Conservation (phyloP, 2,329 filamentous ascomycete genomes). For the Aspergillus quadrilineatus region DNA sequence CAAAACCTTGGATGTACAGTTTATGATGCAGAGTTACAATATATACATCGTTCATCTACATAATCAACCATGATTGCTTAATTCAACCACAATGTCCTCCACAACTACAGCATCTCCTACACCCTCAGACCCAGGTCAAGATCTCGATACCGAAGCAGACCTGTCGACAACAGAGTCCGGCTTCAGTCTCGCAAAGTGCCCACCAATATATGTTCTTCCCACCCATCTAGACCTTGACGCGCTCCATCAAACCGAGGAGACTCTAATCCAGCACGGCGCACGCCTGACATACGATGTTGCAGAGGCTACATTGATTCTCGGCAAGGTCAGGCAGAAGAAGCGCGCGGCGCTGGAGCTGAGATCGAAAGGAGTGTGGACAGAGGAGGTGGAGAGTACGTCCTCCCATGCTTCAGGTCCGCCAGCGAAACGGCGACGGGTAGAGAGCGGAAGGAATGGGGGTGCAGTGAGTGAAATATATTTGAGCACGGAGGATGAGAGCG, state of each 20-base stretch:
- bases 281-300: slow-evolving; percentile 68
- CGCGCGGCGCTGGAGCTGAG: slow-evolving; percentile 77
- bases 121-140: background rate
- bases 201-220: slow-evolving; percentile 70
- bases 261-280: slow-evolving; percentile 55
- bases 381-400: slow-evolving; percentile 29
- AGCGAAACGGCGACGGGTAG: slow-evolving; percentile 30
- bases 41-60: background rate
- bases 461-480: slow-evolving; percentile 28
- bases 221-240: slow-evolving; percentile 66
- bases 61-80: background rate
- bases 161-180: background rate
- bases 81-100: slow-evolving; percentile 5
- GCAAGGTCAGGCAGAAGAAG: slow-evolving; percentile 66
- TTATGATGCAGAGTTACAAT: background rate
- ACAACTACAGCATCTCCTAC: slow-evolving; percentile 23
- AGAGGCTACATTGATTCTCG: slow-evolving; percentile 73
- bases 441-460: background rate
- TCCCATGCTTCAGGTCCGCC: slow-evolving; percentile 22
- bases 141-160: background rate
- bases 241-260: slow-evolving; percentile 63
- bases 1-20: background rate
- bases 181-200: slow-evolving; percentile 43
- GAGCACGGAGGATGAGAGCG: slow-evolving; percentile 32
- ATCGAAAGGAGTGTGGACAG: slow-evolving; percentile 58